Evolutionary conservation across 495 filamentous ascomycete species (phyloP).

Genomic region (Geoglossum glabrum): DNA sequence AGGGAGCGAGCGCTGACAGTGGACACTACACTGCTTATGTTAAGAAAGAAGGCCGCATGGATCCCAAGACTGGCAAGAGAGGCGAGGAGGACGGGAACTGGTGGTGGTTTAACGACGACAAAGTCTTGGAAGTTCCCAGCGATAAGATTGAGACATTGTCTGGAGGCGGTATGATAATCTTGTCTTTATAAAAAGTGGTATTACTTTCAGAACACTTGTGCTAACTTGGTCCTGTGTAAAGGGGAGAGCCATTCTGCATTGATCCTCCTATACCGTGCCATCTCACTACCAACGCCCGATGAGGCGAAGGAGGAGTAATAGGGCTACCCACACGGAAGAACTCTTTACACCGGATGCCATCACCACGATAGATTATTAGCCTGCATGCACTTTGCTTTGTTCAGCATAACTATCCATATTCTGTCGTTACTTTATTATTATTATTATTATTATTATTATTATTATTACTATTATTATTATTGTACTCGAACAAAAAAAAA

Average conservation of each 20-base stretch:
- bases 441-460: too few relatives aligned
- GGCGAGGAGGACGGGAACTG: conserved; percentile 76
- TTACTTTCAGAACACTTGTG: background rate
- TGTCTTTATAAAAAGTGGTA: background rate
- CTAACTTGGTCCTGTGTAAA: conserved; percentile 14
- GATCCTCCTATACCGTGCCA: conserved; percentile 79
- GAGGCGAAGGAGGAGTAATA: conserved; percentile 15
- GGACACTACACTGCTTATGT: conserved; percentile 96
- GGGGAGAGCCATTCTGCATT: conserved; percentile 86
- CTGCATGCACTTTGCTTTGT: too few relatives aligned
- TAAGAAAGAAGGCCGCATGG: conserved; percentile 59
- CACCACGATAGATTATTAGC: too few relatives aligned
- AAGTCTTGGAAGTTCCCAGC: conserved; percentile 74
- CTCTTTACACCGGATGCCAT: too few relatives aligned
- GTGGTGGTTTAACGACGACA: conserved; percentile 99
- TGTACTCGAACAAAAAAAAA: too few relatives aligned
- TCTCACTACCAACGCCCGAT: conserved; percentile 37
- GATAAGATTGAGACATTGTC: conserved; percentile 82
- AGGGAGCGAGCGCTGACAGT: conserved; percentile 89
- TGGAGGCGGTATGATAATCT: conserved; percentile 50
- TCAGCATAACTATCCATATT: too few relatives aligned
- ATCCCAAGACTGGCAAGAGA: conserved; percentile 45
- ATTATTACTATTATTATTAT: too few relatives aligned
- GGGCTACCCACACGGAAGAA: background rate
- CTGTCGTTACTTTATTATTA: too few relatives aligned